Base-by-base conservation (phyloP, 1,284 basidiomycete genomes). In the Neotropicomus parvogracilis region DNA sequence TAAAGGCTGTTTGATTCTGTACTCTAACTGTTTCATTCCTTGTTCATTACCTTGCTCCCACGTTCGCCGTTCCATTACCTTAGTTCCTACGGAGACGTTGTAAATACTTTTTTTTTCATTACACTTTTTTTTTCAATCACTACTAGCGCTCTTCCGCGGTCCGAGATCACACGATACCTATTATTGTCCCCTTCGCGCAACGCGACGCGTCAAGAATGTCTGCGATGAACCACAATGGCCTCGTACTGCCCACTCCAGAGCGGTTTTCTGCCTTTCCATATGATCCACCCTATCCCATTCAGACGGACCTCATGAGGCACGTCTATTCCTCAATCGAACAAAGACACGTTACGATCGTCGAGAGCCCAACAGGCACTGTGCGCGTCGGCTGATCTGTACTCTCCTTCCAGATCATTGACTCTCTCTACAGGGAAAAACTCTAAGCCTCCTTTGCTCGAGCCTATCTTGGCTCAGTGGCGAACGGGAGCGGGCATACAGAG, bases 231-330 rank as follows among this genome's bases (percentile, higher is more conserved):
- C 43, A 51, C 39, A 40, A 62, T 17, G 49, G 47, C 38, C 56
- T 65, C 17, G 48, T 53, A 2, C 51, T 92, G 3, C 66, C 78
- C 0, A 85, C 85, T 0, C 91, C 91, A 0, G 60, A 68, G 0
- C 57, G 60, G 0, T 95, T 94, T 60, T 71, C 80, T 12, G 79
- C 79, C 0, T 95, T 97, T 64, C 92, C 92, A 0, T 95, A 86
- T 60, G 70, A 79, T 7, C 72, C 77, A 3, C 95, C 95, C 0
- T 98, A 99, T 68, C 67, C 75, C 14, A 97, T 97, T 54, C 95
- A 99, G 67, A 72, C 81, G 1, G 81, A 91, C 33, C 78, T 98
- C 29, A 98, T 98, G 95, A 79, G 74, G 12, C 87, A 91, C 51
- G 71, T 98, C 4, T 98, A 95, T 64, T 59, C 75, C 3, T 79